Percentiles rank a stretch among this genome's conserved stretches.
phyloP scores from a whole-genome alignment of 2,329 filamentous ascomycete genomes.

The Plectosphaerella sp. region DNA sequence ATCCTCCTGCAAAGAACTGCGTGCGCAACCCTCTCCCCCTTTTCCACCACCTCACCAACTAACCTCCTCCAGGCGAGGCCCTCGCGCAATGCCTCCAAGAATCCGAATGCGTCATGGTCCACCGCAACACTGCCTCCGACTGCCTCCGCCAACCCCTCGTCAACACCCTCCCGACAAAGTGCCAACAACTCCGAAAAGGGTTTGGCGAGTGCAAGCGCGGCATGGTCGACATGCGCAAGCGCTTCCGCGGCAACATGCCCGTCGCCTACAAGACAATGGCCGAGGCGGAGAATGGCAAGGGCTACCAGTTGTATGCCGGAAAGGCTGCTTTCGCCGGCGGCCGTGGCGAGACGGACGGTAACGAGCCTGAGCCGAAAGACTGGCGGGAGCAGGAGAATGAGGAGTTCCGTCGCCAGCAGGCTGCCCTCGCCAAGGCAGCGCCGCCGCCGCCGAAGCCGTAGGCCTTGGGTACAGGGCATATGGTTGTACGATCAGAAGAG shows the following conservation, averaged over 20 bases:
- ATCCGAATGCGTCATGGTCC: slow-evolving; percentile 92
- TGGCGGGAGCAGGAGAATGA: slow-evolving; percentile 65
- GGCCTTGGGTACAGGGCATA: neutral
- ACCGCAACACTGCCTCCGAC: slow-evolving; percentile 80
- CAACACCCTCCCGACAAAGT: slow-evolving; percentile 78
- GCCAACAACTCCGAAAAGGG: slow-evolving; percentile 88
- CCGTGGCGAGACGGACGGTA: slow-evolving; percentile 63
- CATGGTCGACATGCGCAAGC: slow-evolving; percentile 97
- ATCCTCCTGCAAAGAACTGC: slow-evolving; percentile 93
- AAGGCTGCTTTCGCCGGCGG: slow-evolving; percentile 62
- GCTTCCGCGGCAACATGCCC: slow-evolving; percentile 91
- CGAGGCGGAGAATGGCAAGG: slow-evolving; percentile 54
- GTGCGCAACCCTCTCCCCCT: slow-evolving; percentile 49
- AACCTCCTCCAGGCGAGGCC: slow-evolving; percentile 63
- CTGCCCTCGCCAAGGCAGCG: slow-evolving; percentile 1
- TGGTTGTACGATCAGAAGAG: neutral
- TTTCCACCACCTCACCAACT: neutral
- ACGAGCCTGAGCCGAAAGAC: slow-evolving; percentile 57
- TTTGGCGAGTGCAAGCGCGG: slow-evolving; percentile 95
- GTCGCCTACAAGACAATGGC: slow-evolving; percentile 61
- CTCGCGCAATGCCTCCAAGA: slow-evolving; percentile 93
- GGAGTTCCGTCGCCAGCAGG: slow-evolving; percentile 42
- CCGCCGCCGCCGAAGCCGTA: slow-evolving; percentile 16
- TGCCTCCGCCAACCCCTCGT: slow-evolving; percentile 80
- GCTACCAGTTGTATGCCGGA: slow-evolving; percentile 76